Percentiles rank a stretch among this genome's conserved stretches.
phyloP scores from a whole-genome alignment of 176 grass and related monocot species.

The Saccharum spontaneum region DNA sequence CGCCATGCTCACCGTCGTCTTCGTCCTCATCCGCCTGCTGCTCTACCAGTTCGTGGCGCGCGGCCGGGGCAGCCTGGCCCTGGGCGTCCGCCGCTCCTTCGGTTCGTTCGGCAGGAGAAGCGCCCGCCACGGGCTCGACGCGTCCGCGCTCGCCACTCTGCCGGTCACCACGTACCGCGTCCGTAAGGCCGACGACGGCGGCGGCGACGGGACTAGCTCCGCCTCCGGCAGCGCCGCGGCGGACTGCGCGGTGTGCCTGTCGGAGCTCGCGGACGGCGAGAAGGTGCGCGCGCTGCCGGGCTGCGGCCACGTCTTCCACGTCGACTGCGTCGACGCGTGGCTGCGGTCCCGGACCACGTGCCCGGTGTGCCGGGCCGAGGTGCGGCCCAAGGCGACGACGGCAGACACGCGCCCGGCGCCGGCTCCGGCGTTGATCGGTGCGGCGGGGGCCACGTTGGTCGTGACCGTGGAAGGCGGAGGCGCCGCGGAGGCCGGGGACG shows the following conservation, averaged over 20 bases:
- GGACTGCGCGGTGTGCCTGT: constrained; percentile 65
- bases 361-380: constrained; percentile 63
- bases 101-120: not conserved
- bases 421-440: not conserved
- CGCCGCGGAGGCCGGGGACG: not conserved
- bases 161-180: constrained; percentile 40
- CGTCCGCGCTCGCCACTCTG: constrained; percentile 41
- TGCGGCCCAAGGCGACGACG: not conserved
- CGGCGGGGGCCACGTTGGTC: constrained; percentile 31
- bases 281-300: constrained; percentile 46
- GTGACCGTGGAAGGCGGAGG: constrained; percentile 26
- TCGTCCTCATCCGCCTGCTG: constrained; percentile 36
- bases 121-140: constrained; percentile 30
- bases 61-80: not conserved
- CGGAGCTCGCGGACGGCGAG: constrained; percentile 59
- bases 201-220: not conserved
- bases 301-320: constrained; percentile 73
- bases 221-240: not conserved
- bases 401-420: not conserved
- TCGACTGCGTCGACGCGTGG: constrained; percentile 75
- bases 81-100: constrained; percentile 32
- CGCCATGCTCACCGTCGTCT: constrained; percentile 28
- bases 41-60: constrained; percentile 22
- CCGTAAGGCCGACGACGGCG: not conserved
- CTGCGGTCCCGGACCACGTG: constrained; percentile 51